Base-by-base conservation (phyloP, 148 eudicot species). In the Fallopia convolvulus region DNA sequence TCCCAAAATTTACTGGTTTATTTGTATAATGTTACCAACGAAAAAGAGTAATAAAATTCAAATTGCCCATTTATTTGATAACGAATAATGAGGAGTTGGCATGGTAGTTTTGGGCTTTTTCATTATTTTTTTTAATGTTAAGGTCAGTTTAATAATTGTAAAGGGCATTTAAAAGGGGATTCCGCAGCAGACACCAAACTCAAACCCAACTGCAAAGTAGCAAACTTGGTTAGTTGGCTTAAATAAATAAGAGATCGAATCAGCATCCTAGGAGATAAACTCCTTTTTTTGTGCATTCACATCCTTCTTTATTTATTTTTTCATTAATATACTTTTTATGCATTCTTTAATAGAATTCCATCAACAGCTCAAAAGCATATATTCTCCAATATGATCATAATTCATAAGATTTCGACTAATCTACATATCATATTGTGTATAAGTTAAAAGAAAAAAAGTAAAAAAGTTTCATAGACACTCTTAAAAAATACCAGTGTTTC, bases 221-320 rank as follows among this genome's bases (percentile, higher is more conserved):
- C 72, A 66, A 68, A 36, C 5, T 68, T 33, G 42, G 46, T 33
- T 42, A 42, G 46, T 42, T 42, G 46, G 8, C 7, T 68, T 36
- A 68, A 68, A 36, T 23, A 33, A 15, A 68, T 33, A 14, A 63
- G 2, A 33, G 44, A 15, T 33, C 40, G 44, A 68, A 68, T 68
- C 44, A 14, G 72, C 72, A 68, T 68, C 72, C 72, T 33, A 68
- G 46, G 72, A 68, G 72, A 68, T 68, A 13, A 68, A 15, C 72
- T 15, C 18, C 41, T 12, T 18, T 58, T 13, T 3, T 30, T 10
- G 5, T 55, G 26, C 61, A 30, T 20, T 58, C 0, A 4, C 32
- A 8, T 21, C 32, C 30, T 20, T 58, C 3, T 21, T 47, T 8
- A 0, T 7, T 7, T 9, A 47, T 47, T 47, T 0, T 0, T 53